Evolutionary conservation across 495 filamentous ascomycete genomes (phyloP), one percentile per base, ranked within the genome.

Genomic region (Penicillium coprophilum): DNA sequence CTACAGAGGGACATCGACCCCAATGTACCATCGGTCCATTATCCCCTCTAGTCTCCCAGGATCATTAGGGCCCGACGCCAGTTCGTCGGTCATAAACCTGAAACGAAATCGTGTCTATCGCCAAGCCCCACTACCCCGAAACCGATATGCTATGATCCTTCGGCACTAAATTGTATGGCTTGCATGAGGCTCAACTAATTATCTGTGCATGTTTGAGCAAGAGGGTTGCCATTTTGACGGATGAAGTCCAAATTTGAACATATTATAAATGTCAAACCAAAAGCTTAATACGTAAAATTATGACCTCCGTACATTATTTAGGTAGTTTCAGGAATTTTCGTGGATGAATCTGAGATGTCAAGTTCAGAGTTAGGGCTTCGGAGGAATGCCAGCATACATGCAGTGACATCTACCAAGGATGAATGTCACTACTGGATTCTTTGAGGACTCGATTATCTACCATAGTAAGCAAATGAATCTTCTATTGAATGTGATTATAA

Each of bases 371-470:
- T 49, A 38, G 46, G 46, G 46, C 31, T 34, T 36, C 31, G 12
- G 30, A 49, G 30, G 46, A 49, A 49, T 49, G 46, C 9, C n/a
- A 8, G 46, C 11, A 45, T 45, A 36, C 34, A 34, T n/a, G 7
- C 34, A 38, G 15, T 17, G 34, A 38, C 17, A 38, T 8, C n/a
- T 17, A 17, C 15, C 34, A 3, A 38, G 9, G n/a, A 38, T 38
- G 7, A 24, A 17, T 17, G 8, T 28, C n/a, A 28, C 23, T 12
- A 17, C 17, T 6, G 13, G 5, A 11, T 46, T 28, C 43, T 27
- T 46, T 4, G 23, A 17, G 23, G 23, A 9, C 24, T 43, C 40
- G 4, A 13, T 23, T 8, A 9, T 38, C 17, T n/a, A n/a, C 6
- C 6, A 34, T 8, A 7, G 5, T 17, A 2, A 11, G 24, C n/a